Percentiles rank a stretch among this genome's conserved stretches.
phyloP scores from a whole-genome alignment of 371 early-diverging fungal genomes.

The Lichtheimia corymbifera region DNA sequence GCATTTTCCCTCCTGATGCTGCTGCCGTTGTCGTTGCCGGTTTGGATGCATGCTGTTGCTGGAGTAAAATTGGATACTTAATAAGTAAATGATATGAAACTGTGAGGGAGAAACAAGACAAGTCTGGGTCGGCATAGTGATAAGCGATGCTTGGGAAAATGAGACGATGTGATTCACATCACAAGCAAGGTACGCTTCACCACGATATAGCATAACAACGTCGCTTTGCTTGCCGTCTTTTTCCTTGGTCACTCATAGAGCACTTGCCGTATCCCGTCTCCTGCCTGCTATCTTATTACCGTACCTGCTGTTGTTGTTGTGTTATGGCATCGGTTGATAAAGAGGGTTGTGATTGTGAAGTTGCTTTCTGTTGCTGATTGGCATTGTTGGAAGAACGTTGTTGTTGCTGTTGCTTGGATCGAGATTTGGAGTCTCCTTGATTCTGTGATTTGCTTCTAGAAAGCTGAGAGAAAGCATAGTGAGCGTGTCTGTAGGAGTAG shows the following conservation, averaged over 20 bases:
- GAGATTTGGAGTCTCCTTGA: not conserved
- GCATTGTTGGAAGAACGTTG: not conserved
- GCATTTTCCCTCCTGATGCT: constrained; percentile 4
- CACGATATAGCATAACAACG: too few species aligned
- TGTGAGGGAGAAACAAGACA: too few species aligned
- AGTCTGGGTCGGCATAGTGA: too few species aligned
- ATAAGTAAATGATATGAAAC: too few species aligned
- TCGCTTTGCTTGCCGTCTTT: too few species aligned
- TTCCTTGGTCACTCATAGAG: too few species aligned
- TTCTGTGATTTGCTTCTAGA: constrained; percentile 32
- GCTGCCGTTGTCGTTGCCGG: constrained; percentile 9
- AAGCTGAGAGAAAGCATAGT: constrained; percentile 18
- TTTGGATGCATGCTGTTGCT: not conserved
- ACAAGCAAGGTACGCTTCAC: too few species aligned
- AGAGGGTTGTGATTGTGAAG: constrained; percentile 12
- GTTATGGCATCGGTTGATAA: not conserved
- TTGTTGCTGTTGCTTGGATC: constrained; percentile 11
- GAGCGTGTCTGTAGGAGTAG: not conserved
- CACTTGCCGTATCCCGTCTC: too few species aligned
- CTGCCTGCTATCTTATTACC: too few species aligned
- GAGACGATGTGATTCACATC: too few species aligned
- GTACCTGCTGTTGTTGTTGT: too few species aligned
- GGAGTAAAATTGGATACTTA: not conserved
- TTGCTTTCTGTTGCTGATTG: constrained; percentile 7
- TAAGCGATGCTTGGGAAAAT: too few species aligned